Base-by-base conservation (phyloP, 345 rosid genomes). In the Lumnitzera racemosa region DNA sequence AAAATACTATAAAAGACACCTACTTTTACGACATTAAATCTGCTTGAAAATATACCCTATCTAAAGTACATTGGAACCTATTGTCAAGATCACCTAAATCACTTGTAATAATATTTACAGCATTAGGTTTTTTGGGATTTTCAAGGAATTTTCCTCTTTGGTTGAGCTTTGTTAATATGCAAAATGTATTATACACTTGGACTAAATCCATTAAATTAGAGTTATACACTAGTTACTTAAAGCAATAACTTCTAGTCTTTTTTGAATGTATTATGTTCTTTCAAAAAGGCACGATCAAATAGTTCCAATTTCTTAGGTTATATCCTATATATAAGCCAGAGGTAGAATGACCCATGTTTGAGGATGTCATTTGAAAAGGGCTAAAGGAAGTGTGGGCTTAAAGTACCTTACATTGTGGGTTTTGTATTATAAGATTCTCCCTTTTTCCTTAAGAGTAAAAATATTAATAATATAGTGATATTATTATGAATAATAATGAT, bases 1-100 rank as follows among this genome's bases (percentile, higher is more conserved):
- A 90, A 70, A 87, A 87, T 62, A 87, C 95, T 49, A 85, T 88
- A 46, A 90, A 82, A 25, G 95, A 87, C 7, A 84, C 95, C 64
- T 88, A 64, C 71, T 87, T 87, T 60, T 20, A 87, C 90, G 49
- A 87, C 90, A 74, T 83, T 87, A 54, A 87, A 73, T 65, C 80
- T 72, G 67, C 80, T 87, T 0, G 95, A 70, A 63, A 82, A 76
- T 25, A 82, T 74, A 59, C 62, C 56, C 90, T 84, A 29, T 76
- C 75, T 54, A 77, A 80, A 58, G 86, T 78, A 67, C 80, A 80
- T 27, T 80, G 85, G 68, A 65, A 67, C 27, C 76, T 81, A 66
- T 65, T 74, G 24, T 66, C 56, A 57, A 61, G 25, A 41, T 68
- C 66, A 24, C 80, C 66, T 14, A 66, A 69, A 58, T 75, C 87